phyloP scores from a whole-genome alignment of 2,329 filamentous ascomycete species.

The Tolypocladium endophyticum region DNA sequence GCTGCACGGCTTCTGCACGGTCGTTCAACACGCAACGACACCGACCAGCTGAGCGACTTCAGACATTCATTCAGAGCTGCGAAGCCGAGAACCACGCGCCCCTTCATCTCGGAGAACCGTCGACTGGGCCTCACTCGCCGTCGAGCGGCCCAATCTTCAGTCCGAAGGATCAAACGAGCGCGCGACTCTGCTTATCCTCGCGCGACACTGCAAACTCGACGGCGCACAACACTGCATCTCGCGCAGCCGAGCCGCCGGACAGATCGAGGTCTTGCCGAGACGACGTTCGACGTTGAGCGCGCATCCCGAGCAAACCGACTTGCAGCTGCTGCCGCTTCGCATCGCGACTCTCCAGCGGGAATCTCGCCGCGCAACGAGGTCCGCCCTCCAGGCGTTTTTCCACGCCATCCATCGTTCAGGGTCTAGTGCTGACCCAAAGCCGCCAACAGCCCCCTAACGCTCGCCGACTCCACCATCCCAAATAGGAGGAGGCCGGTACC shows the following conservation, averaged over 20 bases:
- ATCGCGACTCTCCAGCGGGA: not conserved
- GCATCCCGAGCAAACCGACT: not conserved
- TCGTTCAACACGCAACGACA: not conserved
- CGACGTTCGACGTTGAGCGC: not conserved
- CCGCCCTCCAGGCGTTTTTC: not conserved
- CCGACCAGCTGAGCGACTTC: not conserved
- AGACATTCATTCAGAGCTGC: no score
- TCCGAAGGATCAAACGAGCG: not conserved
- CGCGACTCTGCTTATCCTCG: not conserved
- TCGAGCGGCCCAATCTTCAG: not conserved
- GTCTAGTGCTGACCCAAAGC: slow-evolving; percentile 1
- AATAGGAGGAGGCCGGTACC: not conserved
- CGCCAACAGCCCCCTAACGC: not conserved
- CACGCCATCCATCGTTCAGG: not conserved
- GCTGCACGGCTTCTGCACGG: not conserved
- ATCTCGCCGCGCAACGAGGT: not conserved
- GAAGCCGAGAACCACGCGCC: not conserved
- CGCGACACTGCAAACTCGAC: not conserved
- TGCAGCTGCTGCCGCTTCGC: not conserved
- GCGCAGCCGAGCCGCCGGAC: not conserved
- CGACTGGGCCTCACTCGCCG: not conserved
- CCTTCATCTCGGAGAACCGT: not conserved
- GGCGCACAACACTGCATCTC: not conserved
- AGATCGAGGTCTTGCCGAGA: not conserved
- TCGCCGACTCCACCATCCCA: not conserved